Conservation (phyloP, 371 early-diverging fungal genomes). For the Apophysomyces ossiformis region DNA sequence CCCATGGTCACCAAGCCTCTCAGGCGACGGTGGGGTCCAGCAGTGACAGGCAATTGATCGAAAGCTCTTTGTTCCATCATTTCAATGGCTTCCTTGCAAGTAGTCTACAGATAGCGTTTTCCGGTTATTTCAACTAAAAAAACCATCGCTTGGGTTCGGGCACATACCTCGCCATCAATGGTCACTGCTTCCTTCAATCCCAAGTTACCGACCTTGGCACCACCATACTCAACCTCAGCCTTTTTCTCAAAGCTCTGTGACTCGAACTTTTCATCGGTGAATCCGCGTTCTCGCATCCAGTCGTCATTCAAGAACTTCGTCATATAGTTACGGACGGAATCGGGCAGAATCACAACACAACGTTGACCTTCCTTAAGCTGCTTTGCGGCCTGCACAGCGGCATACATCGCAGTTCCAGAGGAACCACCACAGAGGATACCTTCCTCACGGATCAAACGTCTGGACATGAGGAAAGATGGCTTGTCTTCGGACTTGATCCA, state of each 20-base stretch:
- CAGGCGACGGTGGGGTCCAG: constrained; percentile 52
- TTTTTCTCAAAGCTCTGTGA: constrained; percentile 60
- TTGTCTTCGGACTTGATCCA: constrained; percentile 97
- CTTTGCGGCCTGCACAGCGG: constrained; percentile 82
- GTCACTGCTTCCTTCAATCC: constrained; percentile 83
- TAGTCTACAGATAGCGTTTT: constrained; percentile 40
- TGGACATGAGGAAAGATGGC: constrained; percentile 92
- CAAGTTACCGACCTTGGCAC: constrained; percentile 84
- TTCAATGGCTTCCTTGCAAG: constrained; percentile 80
- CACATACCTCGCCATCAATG: constrained; percentile 49
- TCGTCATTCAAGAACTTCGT: constrained; percentile 94
- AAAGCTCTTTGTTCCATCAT: constrained; percentile 90
- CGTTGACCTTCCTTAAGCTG: constrained; percentile 84
- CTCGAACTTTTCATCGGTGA: constrained; percentile 64
- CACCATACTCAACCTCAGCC: constrained; percentile 77
- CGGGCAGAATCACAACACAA: constrained; percentile 93
- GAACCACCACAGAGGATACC: constrained; percentile 95
- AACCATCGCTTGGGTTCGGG: no score
- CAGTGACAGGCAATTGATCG: constrained; percentile 94
- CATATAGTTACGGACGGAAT: constrained; percentile 98
- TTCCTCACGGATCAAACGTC: constrained; percentile 95
- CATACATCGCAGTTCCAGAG: constrained; percentile 87
- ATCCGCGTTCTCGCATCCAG: constrained; percentile 89
- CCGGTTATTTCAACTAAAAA: no score
- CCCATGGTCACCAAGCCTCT: constrained; percentile 90